phyloP scores from a whole-genome alignment of 306 rosid genomes.

The Glycine soja region DNA sequence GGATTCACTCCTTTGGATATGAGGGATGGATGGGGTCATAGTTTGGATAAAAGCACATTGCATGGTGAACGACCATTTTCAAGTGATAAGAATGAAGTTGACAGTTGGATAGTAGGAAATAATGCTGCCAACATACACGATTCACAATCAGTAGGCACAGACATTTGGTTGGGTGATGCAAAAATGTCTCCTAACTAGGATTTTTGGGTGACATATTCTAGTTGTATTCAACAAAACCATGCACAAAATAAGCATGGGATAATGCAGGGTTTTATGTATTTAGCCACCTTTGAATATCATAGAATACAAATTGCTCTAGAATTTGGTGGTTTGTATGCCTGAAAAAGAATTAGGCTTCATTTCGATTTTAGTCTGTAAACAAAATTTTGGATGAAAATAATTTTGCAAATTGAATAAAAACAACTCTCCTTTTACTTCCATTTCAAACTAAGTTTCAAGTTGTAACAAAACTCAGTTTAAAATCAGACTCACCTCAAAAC shows the following conservation, averaged over 20 bases:
- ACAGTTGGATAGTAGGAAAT: slow-evolving; percentile 60
- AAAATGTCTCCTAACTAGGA: slow-evolving; percentile 97
- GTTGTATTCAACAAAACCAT: slow-evolving; percentile 60
- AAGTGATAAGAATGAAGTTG: slow-evolving; percentile 66
- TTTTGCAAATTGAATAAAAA: too few species aligned
- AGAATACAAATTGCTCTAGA: slow-evolving; percentile 57
- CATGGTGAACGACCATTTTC: slow-evolving; percentile 51
- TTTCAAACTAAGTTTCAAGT: too few species aligned
- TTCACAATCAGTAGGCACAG: slow-evolving; percentile 61
- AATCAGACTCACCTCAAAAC: neutral
- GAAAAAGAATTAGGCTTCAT: too few species aligned
- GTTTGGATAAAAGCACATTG: slow-evolving; percentile 57
- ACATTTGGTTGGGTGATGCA: slow-evolving; percentile 73
- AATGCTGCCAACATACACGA: slow-evolving; percentile 48
- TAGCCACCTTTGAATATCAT: slow-evolving; percentile 55
- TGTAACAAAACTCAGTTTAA: too few species aligned
- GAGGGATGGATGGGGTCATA: slow-evolving; percentile 59
- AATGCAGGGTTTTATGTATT: slow-evolving; percentile 51
- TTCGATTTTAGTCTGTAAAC: too few species aligned
- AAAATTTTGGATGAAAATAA: too few species aligned
- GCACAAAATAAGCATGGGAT: slow-evolving; percentile 54
- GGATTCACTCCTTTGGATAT: slow-evolving; percentile 59
- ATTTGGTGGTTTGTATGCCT: too few species aligned
- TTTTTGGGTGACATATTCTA: slow-evolving; percentile 60
- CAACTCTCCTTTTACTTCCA: too few species aligned